phyloP scores from a whole-genome alignment of 805 yeast species.

The Yamadazyma nakazawae region DNA sequence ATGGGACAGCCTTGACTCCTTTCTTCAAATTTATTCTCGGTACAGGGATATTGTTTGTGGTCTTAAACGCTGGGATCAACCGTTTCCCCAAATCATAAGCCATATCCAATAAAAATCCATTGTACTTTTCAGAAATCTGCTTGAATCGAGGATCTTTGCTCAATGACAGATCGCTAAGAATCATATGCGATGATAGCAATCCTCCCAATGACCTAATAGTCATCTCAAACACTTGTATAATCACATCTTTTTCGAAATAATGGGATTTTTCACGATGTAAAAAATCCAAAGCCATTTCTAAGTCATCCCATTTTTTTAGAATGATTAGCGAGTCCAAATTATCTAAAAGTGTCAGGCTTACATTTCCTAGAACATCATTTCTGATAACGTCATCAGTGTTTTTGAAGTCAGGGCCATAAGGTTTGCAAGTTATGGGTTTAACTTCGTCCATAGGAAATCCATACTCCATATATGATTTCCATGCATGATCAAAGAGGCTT shows the following conservation, averaged over 20 bases:
- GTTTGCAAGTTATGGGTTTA: conserved; percentile 66
- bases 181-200: conserved; percentile 68
- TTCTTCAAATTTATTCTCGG: conserved; percentile 69
- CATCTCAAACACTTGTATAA: conserved; percentile 85
- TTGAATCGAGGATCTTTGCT: conserved; percentile 30
- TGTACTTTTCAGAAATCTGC: conserved; percentile 41
- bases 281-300: conserved; percentile 34
- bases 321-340: conserved; percentile 75
- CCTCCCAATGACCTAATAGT: conserved; percentile 84
- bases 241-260: conserved; percentile 59
- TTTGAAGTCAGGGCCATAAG: conserved; percentile 60
- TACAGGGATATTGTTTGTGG: conserved; percentile 64
- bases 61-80: conserved; percentile 65
- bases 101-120: conserved; percentile 66
- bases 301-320: conserved; percentile 58
- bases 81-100: conserved; percentile 77
- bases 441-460: conserved; percentile 87
- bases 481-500: conserved; percentile 67
- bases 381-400: conserved; percentile 53
- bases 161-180: conserved; percentile 26
- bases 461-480: conserved; percentile 60
- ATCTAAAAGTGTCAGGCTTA: conserved; percentile 75
- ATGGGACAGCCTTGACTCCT: conserved; percentile 49
- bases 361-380: conserved; percentile 85
- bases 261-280: conserved; percentile 36